Evolutionary conservation across 345 rosid genomes (phyloP), one percentile per base, ranked within the genome.

Genomic region (Clausena lansium): DNA sequence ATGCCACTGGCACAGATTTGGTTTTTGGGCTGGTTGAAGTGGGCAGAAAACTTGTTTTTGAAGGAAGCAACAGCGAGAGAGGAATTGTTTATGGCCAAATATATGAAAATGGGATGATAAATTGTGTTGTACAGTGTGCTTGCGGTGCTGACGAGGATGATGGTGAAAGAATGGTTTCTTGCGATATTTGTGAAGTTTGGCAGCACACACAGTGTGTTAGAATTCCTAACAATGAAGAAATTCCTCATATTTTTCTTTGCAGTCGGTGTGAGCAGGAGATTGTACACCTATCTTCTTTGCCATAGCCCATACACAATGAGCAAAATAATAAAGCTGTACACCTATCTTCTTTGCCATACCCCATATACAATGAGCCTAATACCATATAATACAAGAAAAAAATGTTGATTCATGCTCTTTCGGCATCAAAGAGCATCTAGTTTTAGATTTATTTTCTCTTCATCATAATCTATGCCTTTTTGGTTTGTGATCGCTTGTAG

Each of bases 111-210:
- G 83, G 78, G 30, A 45, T 38, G 14, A 61, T 76, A 7, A 82
- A 67, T 47, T 74, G 81, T 17, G 67, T 83, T 28, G 85, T 92
- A 13, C 95, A 90, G 61, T 94, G 97, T 35, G 25, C 76, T 22
- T 96, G 99, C 79, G 97, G 98, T 62, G 84, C 92, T 47, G 81
- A 82, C 75, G 92, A 87, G 10, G 97, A 96, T 67, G 98, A 96
- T 61, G 98, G 95, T 5, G 98, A 94, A 83, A 66, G 97, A 54
- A 88, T 92, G 92, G 77, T 96, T 58, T 78, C 90, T 0, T 93
- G 99, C 75, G 99, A 92, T 73, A 90, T 93, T 2, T 96, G 98
- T 76, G 93, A 94, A 76, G 92, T 91, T 70, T 89, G 98, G 98
- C 97, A 94, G 73, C 98, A 96, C 32, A 89, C 94, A 0, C 81